Evolutionary conservation across 192 early-diverging fungal species (phyloP).

Genomic region (Paraglomus occultum): DNA sequence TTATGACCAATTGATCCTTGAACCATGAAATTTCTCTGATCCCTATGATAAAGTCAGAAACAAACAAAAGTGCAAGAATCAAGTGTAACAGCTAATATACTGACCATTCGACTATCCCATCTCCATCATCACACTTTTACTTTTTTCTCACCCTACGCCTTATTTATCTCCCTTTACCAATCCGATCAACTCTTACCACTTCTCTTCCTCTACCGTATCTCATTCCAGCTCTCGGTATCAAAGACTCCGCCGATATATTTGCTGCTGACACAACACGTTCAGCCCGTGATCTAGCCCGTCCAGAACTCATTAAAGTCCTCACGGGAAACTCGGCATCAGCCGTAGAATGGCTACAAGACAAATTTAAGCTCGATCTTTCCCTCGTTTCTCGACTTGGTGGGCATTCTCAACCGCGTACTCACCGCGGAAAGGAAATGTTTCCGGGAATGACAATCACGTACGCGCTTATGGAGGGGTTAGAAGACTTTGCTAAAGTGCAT

Average conservation of each 20-base stretch:
- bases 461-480: slow-evolving; percentile 79
- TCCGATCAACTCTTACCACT: background rate
- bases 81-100: too few relatives aligned
- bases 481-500: slow-evolving; percentile 61
- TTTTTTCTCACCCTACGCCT: too few relatives aligned
- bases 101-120: too few relatives aligned
- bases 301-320: slow-evolving; percentile 81
- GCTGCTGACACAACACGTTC: slow-evolving; percentile 85
- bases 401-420: slow-evolving; percentile 91
- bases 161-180: too few relatives aligned
- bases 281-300: slow-evolving; percentile 77
- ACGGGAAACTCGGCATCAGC: slow-evolving; percentile 83
- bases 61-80: too few relatives aligned
- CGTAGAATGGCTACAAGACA: slow-evolving; percentile 91
- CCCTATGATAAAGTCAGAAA: too few relatives aligned
- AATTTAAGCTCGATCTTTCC: slow-evolving; percentile 85
- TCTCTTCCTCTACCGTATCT: background rate
- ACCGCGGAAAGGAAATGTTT: slow-evolving; percentile 82
- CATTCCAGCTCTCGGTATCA: slow-evolving; percentile 48
- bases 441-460: slow-evolving; percentile 96
- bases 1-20: too few relatives aligned
- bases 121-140: too few relatives aligned
- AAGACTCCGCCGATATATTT: slow-evolving; percentile 84
- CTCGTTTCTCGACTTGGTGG: slow-evolving; percentile 89
- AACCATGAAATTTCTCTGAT: too few relatives aligned